phyloP scores from a whole-genome alignment of 768 basidiomycete species.

The Kwoniella sp. region DNA sequence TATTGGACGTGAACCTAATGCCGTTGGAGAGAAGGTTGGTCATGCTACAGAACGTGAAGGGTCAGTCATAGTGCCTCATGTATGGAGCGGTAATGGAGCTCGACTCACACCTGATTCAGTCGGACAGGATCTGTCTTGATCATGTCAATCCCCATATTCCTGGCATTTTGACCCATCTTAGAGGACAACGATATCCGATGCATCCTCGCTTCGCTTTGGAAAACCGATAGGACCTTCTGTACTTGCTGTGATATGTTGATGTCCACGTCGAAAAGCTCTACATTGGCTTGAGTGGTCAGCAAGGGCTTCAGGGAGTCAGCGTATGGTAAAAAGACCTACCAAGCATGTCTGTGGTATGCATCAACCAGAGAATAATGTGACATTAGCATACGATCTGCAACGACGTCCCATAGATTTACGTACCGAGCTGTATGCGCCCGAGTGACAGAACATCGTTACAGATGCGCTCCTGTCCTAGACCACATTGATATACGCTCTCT shows the following conservation, averaged over 20 bases:
- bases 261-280: constrained; percentile 49
- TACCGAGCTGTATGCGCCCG: constrained; percentile 56
- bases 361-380: not conserved
- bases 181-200: constrained; percentile 54
- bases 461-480: constrained; percentile 55
- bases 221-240: constrained; percentile 55
- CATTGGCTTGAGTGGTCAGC: not conserved
- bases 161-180: constrained; percentile 50
- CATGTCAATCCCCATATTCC: constrained; percentile 34
- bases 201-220: constrained; percentile 57
- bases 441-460: constrained; percentile 58
- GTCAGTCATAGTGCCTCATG: not conserved
- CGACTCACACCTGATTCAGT: constrained; percentile 53
- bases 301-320: no score
- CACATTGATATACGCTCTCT: constrained; percentile 57
- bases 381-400: not conserved
- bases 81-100: not conserved
- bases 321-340: not conserved
- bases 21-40: constrained; percentile 56
- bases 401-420: no score
- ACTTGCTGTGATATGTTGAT: constrained; percentile 46
- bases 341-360: not conserved
- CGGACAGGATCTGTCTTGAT: constrained; percentile 56
- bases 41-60: constrained; percentile 21
- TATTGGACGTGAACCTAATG: constrained; percentile 56